Base-by-base conservation (phyloP, 768 basidiomycete genomes). In the Omphalotus guepiniiformis region DNA sequence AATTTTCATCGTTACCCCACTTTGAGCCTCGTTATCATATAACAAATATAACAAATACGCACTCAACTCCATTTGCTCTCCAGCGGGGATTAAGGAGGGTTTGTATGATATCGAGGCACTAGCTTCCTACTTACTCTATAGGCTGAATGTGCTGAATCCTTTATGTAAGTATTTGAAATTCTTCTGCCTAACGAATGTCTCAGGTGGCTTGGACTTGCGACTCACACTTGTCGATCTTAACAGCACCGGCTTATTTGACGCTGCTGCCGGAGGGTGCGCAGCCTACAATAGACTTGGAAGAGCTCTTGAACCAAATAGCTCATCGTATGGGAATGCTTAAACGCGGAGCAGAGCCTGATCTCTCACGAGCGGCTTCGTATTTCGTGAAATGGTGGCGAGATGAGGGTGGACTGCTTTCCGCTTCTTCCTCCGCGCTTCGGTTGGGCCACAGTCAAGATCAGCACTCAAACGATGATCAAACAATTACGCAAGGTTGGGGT, bases 11-110 rank as follows among this genome's bases (percentile, higher is more conserved):
- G n/a, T n/a, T n/a, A n/a, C n/a, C n/a, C n/a, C n/a, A n/a, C n/a
- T n/a, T n/a, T n/a, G n/a, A n/a, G n/a, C n/a, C n/a, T n/a, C n/a
- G n/a, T n/a, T n/a, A n/a, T n/a, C n/a, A n/a, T n/a, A n/a, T n/a
- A n/a, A n/a, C n/a, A n/a, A n/a, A n/a, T n/a, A n/a, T n/a, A n/a
- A n/a, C n/a, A n/a, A 32, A 35, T 28, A 43, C 48, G 22, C 30
- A 32, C 46, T 45, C 44, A 26, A 49, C n/a, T n/a, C n/a, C n/a
- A n/a, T n/a, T n/a, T n/a, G n/a, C n/a, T 48, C 56, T 52, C 54
- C 61, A 93, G 91, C 91, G 64, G 92, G 93, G 18, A 93, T 97
- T 70, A 96, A 96, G 65, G 91, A 93, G 72, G 83, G 88, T 19
- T 63, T 96, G 49, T 93, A 94, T 62, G 88, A 93, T 63, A 73